phyloP scores from a whole-genome alignment of 106 monocot genomes.

The Dendrobium huoshanense region DNA sequence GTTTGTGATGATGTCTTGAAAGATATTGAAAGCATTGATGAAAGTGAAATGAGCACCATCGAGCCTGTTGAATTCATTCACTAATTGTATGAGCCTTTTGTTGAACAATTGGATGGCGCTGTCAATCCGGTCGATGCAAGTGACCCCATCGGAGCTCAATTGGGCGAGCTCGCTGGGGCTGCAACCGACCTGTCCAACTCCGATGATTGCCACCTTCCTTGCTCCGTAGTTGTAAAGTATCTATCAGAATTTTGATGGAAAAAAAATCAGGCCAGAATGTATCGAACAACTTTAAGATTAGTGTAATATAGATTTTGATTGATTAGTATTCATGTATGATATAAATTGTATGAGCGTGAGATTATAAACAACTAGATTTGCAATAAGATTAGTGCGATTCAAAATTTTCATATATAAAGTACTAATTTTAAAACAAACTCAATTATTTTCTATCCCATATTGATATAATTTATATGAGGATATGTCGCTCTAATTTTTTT shows the following conservation, averaged over 20 bases:
- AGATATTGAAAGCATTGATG: conserved; percentile 64
- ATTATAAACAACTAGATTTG: too few relatives aligned
- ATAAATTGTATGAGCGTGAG: too few relatives aligned
- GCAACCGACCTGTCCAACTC: conserved; percentile 80
- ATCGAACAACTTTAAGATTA: too few relatives aligned
- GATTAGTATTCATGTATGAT: too few relatives aligned
- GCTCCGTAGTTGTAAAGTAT: conserved; percentile 33
- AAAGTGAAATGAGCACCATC: conserved; percentile 82
- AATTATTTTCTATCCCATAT: too few relatives aligned
- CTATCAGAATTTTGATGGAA: neutral
- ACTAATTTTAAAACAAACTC: too few relatives aligned
- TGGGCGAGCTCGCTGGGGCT: conserved; percentile 81
- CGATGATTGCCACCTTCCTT: conserved; percentile 65
- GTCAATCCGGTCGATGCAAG: conserved; percentile 56
- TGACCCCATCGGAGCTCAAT: conserved; percentile 44
- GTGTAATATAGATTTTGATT: too few relatives aligned
- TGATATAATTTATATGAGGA: too few relatives aligned
- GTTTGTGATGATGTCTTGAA: conserved; percentile 45
- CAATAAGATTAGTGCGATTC: too few relatives aligned
- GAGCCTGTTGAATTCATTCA: conserved; percentile 57
- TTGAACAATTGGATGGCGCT: conserved; percentile 48
- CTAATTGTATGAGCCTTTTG: conserved; percentile 25
- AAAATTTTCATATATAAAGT: too few relatives aligned
- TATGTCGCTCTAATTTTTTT: too few relatives aligned
- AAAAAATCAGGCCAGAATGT: too few relatives aligned